Evolutionary conservation across 2,329 filamentous ascomycete species (phyloP), one percentile per base, ranked within the genome.

Genomic region (Colletotrichum navitas): DNA sequence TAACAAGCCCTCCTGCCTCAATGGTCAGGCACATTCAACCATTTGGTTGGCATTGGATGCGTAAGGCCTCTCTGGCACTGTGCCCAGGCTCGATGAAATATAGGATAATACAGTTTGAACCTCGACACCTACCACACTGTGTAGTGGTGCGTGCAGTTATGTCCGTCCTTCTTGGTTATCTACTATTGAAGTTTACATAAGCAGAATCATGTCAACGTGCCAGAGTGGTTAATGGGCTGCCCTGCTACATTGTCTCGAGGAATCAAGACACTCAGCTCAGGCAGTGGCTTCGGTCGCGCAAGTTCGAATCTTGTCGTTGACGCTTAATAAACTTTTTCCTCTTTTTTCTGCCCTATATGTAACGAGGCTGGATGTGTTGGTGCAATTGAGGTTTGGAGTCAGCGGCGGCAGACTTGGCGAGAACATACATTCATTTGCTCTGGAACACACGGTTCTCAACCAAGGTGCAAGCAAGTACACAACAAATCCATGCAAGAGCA

Each of bases 201-300:
- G 47, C 59, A 60, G 5, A 0, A 34, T 1, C 8, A 18, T 63
- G 69, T 68, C 69, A 71, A 71, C 69, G 69, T 71, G 69, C 69
- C 69, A 71, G 69, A 71, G 69, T 71, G 69, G 69, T 71, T 69
- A 71, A 71, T 71, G 69, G 69, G 69, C 65, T 68, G 69, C 69
- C 69, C 69, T 71, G 69, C 69, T 71, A 71, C 41, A 1, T 3
- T 4, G 34, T 56, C 54, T 56, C 5, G 54, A 56, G n/a, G 1
- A 5, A 41, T 56, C 34, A 10, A 16, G 54, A 39, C 21, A 0
- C 3, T 1, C 21, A 56, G 34, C 12, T 5, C 2, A 71, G 69
- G 69, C 69, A 68, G 65, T 71, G 69, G 69, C 69, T 71, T 71
- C 69, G 69, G 68, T 71, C 68, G 68, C 68, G 68, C 68, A 71